phyloP scores from a whole-genome alignment of 2,329 filamentous ascomycete genomes.

The Diaporthe citriasiana region DNA sequence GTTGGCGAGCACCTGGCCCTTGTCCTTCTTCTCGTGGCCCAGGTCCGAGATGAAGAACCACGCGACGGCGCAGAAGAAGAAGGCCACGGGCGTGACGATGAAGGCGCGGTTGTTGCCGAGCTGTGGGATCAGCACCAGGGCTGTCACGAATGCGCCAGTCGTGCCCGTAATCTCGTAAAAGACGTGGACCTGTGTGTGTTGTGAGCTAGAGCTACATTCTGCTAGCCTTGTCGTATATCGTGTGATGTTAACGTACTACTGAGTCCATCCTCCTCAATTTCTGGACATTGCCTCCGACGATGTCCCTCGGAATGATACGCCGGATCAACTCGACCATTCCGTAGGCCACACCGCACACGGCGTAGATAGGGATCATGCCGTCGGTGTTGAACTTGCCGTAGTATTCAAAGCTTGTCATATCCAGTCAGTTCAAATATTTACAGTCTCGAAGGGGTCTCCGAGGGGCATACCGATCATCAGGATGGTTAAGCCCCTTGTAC shows the following conservation, averaged over 20 bases:
- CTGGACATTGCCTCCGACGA: constrained; percentile 64
- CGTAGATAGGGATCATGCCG: constrained; percentile 64
- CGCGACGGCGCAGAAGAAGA: constrained; percentile 54
- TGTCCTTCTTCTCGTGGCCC: constrained; percentile 50
- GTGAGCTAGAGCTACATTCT: constrained; percentile 12
- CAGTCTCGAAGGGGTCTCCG: accelerated
- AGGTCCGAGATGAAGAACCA: constrained; percentile 64
- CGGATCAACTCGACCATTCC: constrained; percentile 67
- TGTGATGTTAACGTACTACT: constrained; percentile 43
- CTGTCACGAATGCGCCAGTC: constrained; percentile 61
- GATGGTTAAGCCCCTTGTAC: constrained; percentile 49
- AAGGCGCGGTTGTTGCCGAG: constrained; percentile 67
- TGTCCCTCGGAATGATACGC: constrained; percentile 64
- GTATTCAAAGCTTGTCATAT: constrained; percentile 54
- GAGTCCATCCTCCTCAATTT: constrained; percentile 64
- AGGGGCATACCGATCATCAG: constrained; percentile 43
- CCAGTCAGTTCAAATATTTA: background rate
- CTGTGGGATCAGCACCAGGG: constrained; percentile 62
- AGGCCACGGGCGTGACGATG: constrained; percentile 64
- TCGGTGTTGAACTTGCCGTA: constrained; percentile 64
- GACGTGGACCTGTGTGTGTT: constrained; percentile 53
- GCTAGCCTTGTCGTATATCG: background rate
- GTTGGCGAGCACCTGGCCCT: constrained; percentile 23
- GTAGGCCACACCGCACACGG: constrained; percentile 56
- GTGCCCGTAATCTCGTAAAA: constrained; percentile 65